Evolutionary conservation across 2,329 filamentous ascomycete genomes (phyloP).

Genomic region (Dactylellina drechsleri): DNA sequence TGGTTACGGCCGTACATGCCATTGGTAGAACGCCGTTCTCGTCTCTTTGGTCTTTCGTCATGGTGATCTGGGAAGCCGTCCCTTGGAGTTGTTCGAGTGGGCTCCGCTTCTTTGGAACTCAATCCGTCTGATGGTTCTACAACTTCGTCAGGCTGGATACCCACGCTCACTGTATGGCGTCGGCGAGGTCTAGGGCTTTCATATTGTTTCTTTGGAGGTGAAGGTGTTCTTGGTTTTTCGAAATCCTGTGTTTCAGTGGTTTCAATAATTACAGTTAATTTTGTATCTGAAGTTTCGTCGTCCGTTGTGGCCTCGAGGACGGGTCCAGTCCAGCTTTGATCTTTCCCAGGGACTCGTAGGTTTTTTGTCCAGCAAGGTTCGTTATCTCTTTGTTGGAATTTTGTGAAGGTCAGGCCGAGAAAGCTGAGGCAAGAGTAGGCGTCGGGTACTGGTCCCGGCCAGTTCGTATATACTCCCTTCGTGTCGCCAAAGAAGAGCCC

Average conservation of each 20-base stretch:
- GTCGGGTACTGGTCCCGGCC: slow-evolving; percentile 49
- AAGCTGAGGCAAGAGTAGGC: slow-evolving; percentile 39
- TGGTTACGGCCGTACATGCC: slow-evolving; percentile 24
- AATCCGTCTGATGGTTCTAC: slow-evolving; percentile 34
- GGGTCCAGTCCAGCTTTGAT: slow-evolving; percentile 44
- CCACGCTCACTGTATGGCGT: slow-evolving; percentile 15
- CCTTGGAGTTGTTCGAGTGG: slow-evolving; percentile 2
- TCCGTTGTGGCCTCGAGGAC: slow-evolving; percentile 19
- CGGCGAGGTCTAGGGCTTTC: slow-evolving; percentile 6
- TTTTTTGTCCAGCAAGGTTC: slow-evolving; percentile 8
- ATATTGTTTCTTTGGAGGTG: neutral
- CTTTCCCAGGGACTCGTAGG: slow-evolving; percentile 35
- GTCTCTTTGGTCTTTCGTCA: slow-evolving; percentile 10
- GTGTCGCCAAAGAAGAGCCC: slow-evolving; percentile 38
- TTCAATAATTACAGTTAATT: slow-evolving; percentile 24
- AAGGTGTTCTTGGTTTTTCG: neutral
- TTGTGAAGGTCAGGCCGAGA: slow-evolving; percentile 44
- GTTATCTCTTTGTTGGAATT: slow-evolving; percentile 29
- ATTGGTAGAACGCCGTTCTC: slow-evolving; percentile 32
- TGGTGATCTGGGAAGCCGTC: slow-evolving; percentile 32
- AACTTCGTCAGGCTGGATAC: slow-evolving; percentile 52
- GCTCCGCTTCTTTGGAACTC: slow-evolving; percentile 17
- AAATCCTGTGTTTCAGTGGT: neutral
- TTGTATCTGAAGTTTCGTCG: slow-evolving; percentile 25
- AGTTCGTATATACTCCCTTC: slow-evolving; percentile 48